Percentiles rank a stretch among this genome's conserved stretches.
Evolutionary conservation across 1,284 basidiomycete genomes (phyloP).

Genomic region (Moesziomyces antarcticus): DNA sequence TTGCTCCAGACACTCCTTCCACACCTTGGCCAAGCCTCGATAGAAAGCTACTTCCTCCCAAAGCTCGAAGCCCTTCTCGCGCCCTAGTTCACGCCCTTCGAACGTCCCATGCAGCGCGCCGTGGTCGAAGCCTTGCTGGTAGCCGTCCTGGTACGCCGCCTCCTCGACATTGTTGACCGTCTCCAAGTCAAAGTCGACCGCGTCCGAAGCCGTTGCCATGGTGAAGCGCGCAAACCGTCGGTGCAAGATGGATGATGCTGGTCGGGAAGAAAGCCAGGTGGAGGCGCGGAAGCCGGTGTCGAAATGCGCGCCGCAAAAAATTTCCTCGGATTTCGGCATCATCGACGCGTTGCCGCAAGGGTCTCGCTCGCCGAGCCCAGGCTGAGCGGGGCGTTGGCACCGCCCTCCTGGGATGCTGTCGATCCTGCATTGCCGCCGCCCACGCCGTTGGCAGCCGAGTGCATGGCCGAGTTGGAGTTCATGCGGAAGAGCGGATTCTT

Average conservation of each 20-base stretch:
- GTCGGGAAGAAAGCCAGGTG: constrained; percentile 26
- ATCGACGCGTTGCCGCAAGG: constrained; percentile 28
- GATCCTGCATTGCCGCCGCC: constrained; percentile 23
- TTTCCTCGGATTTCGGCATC: constrained; percentile 18
- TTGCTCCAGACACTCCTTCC: constrained; percentile 69
- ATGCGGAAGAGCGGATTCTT: constrained; percentile 61
- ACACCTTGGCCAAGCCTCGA: constrained; percentile 82
- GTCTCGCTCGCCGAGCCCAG: constrained; percentile 44
- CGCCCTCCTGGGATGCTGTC: constrained; percentile 6
- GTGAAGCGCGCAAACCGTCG: neutral
- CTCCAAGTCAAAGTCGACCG: constrained; percentile 51
- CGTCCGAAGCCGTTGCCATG: constrained; percentile 16
- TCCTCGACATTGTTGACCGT: constrained; percentile 58
- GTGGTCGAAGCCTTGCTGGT: constrained; percentile 80
- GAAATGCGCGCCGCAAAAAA: neutral
- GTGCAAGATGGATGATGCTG: constrained; percentile 24
- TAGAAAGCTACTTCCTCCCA: constrained; percentile 98
- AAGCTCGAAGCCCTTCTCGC: constrained; percentile 90
- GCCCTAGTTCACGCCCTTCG: constrained; percentile 89
- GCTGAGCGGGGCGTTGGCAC: constrained; percentile 15
- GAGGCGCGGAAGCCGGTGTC: constrained; percentile 2
- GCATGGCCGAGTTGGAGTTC: constrained; percentile 49
- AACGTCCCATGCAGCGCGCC: constrained; percentile 89
- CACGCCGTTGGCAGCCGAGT: constrained; percentile 17
- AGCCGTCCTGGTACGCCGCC: constrained; percentile 80